phyloP scores from a whole-genome alignment of 805 yeast genomes.

The Dipodascus albidus region DNA sequence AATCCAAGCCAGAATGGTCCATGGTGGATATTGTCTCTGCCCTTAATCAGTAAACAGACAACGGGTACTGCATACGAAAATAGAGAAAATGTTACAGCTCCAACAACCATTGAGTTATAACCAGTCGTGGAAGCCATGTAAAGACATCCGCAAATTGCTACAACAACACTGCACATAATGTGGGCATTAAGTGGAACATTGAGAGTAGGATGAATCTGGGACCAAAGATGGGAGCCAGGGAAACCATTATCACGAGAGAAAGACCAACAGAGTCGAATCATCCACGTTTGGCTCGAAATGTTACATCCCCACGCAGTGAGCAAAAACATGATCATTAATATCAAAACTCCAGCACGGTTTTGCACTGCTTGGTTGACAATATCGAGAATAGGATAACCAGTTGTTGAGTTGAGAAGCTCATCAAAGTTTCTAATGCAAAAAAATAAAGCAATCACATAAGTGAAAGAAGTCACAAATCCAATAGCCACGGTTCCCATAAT shows the following conservation, averaged over 20 bases:
- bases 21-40: slow-evolving; percentile 40
- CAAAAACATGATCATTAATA: slow-evolving; percentile 37
- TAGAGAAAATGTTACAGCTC: slow-evolving; percentile 46
- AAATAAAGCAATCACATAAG: slow-evolving; percentile 29
- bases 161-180: slow-evolving; percentile 39
- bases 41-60: slow-evolving; percentile 34
- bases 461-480: slow-evolving; percentile 43
- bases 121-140: slow-evolving; percentile 60
- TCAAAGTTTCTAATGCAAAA: slow-evolving; percentile 45
- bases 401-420: slow-evolving; percentile 34
- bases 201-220: slow-evolving; percentile 34
- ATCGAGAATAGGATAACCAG: slow-evolving; percentile 55
- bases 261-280: slow-evolving; percentile 56
- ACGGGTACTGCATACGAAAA: slow-evolving; percentile 51
- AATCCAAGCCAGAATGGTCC: slow-evolving; percentile 60
- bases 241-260: slow-evolving; percentile 56
- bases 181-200: slow-evolving; percentile 54
- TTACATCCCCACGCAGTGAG: slow-evolving; percentile 47
- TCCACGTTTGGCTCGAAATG: slow-evolving; percentile 56
- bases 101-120: slow-evolving; percentile 51
- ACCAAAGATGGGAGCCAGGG: slow-evolving; percentile 42
- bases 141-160: slow-evolving; percentile 46
- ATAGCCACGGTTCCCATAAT: slow-evolving; percentile 53
- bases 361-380: slow-evolving; percentile 47
- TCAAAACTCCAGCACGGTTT: slow-evolving; percentile 40